Evolutionary conservation across 176 grass and related monocot genomes (phyloP).

Genomic region (Musa itinerans): DNA sequence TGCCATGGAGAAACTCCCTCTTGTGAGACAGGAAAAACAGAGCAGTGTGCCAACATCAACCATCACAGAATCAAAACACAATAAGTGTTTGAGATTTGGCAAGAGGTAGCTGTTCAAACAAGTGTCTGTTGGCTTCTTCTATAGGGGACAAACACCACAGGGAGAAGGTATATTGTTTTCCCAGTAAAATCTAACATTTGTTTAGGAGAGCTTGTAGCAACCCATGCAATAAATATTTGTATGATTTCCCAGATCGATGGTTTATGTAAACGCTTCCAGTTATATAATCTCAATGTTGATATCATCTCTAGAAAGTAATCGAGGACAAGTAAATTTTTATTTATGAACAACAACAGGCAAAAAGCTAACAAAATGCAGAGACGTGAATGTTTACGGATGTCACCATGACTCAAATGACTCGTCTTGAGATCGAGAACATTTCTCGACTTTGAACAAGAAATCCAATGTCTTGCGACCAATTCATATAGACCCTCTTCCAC

Average conservation of each 20-base stretch:
- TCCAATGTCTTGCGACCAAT: background rate
- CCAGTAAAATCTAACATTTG: background rate
- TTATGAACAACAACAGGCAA: too few relatives aligned
- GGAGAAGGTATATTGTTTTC: background rate
- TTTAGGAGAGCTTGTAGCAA: background rate
- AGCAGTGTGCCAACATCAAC: conserved; percentile 27
- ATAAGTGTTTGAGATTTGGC: conserved; percentile 87
- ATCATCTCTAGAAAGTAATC: too few relatives aligned
- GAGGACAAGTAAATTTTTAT: too few relatives aligned
- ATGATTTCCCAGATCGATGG: conserved; percentile 16
- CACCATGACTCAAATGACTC: too few relatives aligned
- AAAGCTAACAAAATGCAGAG: too few relatives aligned
- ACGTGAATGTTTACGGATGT: too few relatives aligned
- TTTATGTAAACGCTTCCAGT: background rate
- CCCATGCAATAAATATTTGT: background rate
- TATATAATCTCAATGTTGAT: too few relatives aligned
- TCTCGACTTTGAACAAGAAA: too few relatives aligned
- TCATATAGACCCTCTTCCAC: conserved; percentile 28
- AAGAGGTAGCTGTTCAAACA: conserved; percentile 26
- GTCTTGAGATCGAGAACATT: too few relatives aligned
- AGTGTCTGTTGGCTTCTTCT: background rate
- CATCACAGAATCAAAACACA: conserved; percentile 57
- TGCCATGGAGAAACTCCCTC: conserved; percentile 70
- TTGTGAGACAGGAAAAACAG: conserved; percentile 22
- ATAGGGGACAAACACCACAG: background rate